Evolutionary conservation across 208 protist species (phyloP).

Genomic region (Leishmania tarentolae): DNA sequence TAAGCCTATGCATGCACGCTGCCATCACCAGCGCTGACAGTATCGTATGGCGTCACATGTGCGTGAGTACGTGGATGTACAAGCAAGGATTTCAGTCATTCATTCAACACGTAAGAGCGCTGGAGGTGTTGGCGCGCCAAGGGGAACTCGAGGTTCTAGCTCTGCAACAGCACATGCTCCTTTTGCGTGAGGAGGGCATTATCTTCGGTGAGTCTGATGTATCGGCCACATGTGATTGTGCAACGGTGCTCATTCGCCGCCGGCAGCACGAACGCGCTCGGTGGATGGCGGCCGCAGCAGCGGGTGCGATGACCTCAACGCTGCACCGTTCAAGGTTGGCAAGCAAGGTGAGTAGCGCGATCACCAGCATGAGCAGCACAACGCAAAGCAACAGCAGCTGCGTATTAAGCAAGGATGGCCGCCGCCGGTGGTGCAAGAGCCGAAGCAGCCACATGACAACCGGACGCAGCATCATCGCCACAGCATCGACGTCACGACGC

Average conservation of each 20-base stretch:
- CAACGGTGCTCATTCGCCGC: constrained; percentile 30
- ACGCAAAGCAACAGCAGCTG: constrained; percentile 9
- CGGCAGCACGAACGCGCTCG: constrained; percentile 35
- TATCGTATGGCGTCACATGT: constrained; percentile 62
- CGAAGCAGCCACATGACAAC: constrained; percentile 7
- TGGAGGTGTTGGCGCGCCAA: constrained; percentile 27
- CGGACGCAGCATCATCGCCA: constrained; percentile 6
- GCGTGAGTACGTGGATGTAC: constrained; percentile 51
- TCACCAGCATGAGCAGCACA: constrained; percentile 27
- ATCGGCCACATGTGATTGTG: constrained; percentile 43
- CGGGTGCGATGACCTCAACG: not conserved
- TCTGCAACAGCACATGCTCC: constrained; percentile 70
- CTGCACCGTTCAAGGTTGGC: not conserved
- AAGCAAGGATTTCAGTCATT: constrained; percentile 73
- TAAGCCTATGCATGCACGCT: constrained; percentile 50
- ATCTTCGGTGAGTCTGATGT: constrained; percentile 38
- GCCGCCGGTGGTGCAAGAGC: not conserved
- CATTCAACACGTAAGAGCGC: constrained; percentile 24
- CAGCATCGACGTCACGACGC: constrained; percentile 1
- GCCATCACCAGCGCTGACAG: constrained; percentile 63
- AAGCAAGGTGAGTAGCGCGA: constrained; percentile 8
- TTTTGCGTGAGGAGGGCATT: constrained; percentile 25
- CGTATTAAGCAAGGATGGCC: not conserved
- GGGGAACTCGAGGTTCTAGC: constrained; percentile 55
- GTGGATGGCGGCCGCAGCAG: constrained; percentile 32